A percentile compares a stretch with the other conserved stretches of the same genome.
Evolutionary conservation across 805 yeast species (phyloP).

Genomic region (Naumovozyma dairenensis): DNA sequence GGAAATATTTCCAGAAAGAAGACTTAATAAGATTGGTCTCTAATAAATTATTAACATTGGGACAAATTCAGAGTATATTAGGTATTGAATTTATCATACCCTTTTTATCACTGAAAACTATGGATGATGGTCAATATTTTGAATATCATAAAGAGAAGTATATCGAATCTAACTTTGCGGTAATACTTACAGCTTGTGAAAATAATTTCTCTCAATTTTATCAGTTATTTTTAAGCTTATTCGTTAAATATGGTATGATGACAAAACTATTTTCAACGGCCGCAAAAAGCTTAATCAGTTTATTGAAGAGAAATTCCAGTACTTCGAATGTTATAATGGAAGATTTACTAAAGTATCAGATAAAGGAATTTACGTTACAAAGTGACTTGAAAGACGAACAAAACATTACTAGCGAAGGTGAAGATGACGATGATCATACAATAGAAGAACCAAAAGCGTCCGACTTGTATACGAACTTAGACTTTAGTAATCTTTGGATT

Average conservation of each 20-base stretch:
- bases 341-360: constrained; percentile 7
- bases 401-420: not conserved
- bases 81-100: constrained; percentile 12
- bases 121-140: constrained; percentile 11
- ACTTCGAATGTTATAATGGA: constrained; percentile 6
- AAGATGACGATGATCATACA: constrained; percentile 6
- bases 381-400: no score
- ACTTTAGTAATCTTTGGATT: constrained; percentile 26
- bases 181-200: constrained; percentile 11
- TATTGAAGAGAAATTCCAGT: constrained; percentile 8
- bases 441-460: constrained; percentile 5
- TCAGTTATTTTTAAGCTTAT: constrained; percentile 11
- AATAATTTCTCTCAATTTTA: constrained; percentile 7
- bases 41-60: constrained; percentile 21
- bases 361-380: no score
- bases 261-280: constrained; percentile 8
- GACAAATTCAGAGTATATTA: constrained; percentile 18
- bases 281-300: constrained; percentile 6
- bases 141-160: constrained; percentile 17
- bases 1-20: constrained; percentile 17
- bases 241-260: constrained; percentile 16
- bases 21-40: constrained; percentile 19
- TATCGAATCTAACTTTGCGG: constrained; percentile 14
- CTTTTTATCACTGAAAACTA: constrained; percentile 6
- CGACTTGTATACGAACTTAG: constrained; percentile 13